phyloP scores from a whole-genome alignment of 441 rosid species.

The Erodium texanum region DNA sequence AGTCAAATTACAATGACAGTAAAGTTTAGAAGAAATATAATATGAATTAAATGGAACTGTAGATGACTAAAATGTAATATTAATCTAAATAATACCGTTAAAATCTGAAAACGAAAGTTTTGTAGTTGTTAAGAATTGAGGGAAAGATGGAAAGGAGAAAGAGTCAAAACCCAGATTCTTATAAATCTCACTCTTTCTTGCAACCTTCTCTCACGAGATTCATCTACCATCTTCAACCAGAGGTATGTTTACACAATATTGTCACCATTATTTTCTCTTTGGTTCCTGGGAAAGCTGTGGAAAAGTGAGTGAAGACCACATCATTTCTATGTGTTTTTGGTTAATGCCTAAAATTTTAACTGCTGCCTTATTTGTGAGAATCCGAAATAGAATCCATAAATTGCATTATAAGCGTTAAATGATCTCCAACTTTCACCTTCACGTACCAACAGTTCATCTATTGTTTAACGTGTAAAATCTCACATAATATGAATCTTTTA shows the following conservation, averaged over 20 bases:
- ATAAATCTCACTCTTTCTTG: not conserved
- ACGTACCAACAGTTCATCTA: too few relatives aligned
- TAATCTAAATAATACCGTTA: not conserved
- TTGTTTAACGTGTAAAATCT: too few relatives aligned
- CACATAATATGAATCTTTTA: too few relatives aligned
- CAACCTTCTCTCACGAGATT: not conserved
- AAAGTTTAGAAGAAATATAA: too few relatives aligned
- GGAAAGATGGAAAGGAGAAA: not conserved
- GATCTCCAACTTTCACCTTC: too few relatives aligned
- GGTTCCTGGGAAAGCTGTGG: not conserved
- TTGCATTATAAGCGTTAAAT: too few relatives aligned
- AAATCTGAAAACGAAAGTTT: not conserved
- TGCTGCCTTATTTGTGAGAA: not conserved
- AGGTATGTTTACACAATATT: not conserved
- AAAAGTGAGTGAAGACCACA: not conserved
- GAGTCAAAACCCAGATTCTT: not conserved
- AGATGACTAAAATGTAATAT: too few relatives aligned
- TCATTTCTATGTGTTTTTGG: too few relatives aligned
- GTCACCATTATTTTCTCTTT: conserved; percentile 7
- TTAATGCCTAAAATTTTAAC: not conserved
- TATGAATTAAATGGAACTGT: too few relatives aligned
- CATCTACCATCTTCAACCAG: not conserved
- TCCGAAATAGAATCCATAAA: not conserved
- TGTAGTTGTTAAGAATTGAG: not conserved
- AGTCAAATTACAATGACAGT: too few relatives aligned